Evolutionary conservation across 169 alveolate genomes (phyloP).

Genomic region (Amoebophrya sp.): DNA sequence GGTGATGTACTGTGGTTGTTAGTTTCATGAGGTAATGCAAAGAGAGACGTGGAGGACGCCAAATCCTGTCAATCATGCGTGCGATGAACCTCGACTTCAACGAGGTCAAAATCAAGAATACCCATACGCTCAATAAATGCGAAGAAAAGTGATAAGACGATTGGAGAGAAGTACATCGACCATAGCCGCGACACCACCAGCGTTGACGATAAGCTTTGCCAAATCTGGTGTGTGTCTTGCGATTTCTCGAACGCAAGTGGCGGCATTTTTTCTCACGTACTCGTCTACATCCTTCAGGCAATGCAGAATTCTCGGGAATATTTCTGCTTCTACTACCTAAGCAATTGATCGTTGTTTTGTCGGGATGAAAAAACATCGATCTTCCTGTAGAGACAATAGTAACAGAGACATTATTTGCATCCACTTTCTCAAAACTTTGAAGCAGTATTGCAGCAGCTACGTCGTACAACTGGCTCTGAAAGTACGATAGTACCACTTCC

Average conservation of each 20-base stretch:
- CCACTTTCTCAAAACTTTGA: no score
- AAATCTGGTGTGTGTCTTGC: constrained; percentile 77
- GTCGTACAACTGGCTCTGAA: neutral
- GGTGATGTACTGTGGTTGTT: constrained; percentile 72
- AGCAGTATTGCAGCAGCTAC: no score
- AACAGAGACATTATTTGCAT: no score
- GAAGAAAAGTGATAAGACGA: no score
- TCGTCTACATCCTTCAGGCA: constrained; percentile 64
- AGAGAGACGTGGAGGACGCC: no score
- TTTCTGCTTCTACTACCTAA: constrained; percentile 79
- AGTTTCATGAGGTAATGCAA: neutral
- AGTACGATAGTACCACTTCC: constrained; percentile 54
- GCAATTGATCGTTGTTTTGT: no score
- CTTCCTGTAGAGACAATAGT: no score
- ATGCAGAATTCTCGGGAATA: constrained; percentile 80
- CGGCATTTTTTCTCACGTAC: constrained; percentile 78
- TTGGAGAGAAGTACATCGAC: no score
- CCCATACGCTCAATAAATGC: no score
- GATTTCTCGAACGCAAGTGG: constrained; percentile 85
- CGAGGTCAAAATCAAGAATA: no score
- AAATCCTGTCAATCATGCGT: no score
- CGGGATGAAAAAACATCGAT: neutral
- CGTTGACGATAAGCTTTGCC: constrained; percentile 76
- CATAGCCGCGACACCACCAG: constrained; percentile 88
- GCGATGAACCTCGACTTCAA: no score